A percentile compares a stretch with the other conserved stretches of the same genome.
Evolutionary conservation across 73 alveolate species (phyloP).

Genomic region (Paramecium primaurelia): DNA sequence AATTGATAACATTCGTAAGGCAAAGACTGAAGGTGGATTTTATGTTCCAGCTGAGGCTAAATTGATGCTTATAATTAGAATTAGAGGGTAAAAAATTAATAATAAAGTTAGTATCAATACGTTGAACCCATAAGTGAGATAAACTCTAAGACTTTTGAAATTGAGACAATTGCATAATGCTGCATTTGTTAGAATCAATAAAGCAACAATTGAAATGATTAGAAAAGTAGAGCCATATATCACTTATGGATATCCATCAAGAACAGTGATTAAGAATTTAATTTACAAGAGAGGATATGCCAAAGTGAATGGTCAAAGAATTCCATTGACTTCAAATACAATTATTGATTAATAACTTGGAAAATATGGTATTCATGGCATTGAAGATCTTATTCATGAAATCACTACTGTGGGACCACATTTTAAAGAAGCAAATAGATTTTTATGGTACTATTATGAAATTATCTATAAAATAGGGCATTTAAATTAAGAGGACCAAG

Average conservation of each 20-base stretch:
- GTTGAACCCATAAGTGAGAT: conserved; percentile 81
- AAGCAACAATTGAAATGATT: conserved; percentile 93
- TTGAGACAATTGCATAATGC: conserved; percentile 93
- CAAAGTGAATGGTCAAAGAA: conserved; percentile 81
- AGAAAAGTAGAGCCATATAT: conserved; percentile 86
- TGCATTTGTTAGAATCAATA: conserved; percentile 87
- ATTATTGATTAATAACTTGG: conserved; percentile 81
- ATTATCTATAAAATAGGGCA: conserved; percentile 42
- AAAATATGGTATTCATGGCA: conserved; percentile 88
- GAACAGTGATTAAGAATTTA: conserved; percentile 79
- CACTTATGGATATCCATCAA: conserved; percentile 91
- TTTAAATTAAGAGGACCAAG: conserved; percentile 73
- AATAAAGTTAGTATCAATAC: conserved; percentile 71
- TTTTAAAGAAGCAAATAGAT: conserved; percentile 94
- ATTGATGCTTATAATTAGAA: conserved; percentile 54
- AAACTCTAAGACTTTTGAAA: conserved; percentile 86
- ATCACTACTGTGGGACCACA: conserved; percentile 90
- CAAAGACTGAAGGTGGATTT: conserved; percentile 56
- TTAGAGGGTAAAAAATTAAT: conserved; percentile 66
- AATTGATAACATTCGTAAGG: conserved; percentile 59
- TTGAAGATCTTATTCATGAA: conserved; percentile 96
- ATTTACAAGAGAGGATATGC: conserved; percentile 96
- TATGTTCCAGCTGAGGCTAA: conserved; percentile 67
- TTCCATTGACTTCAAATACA: conserved; percentile 89
- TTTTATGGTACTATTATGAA: conserved; percentile 75